Base-by-base conservation (phyloP, 2,329 filamentous ascomycete genomes). In the Mycosphaerelloides madeirae region DNA sequence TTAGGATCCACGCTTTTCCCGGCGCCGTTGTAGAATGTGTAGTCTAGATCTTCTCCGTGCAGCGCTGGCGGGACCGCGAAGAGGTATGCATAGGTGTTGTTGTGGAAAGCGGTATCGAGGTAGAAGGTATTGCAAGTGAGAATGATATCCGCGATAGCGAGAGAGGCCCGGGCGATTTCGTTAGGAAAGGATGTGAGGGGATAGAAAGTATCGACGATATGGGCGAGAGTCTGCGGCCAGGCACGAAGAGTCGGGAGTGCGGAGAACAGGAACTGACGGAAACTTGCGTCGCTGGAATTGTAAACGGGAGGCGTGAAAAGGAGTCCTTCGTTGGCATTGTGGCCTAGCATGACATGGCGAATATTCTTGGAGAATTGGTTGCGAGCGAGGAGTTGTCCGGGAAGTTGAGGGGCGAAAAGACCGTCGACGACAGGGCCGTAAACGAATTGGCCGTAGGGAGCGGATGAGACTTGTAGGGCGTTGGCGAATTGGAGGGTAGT, bases 121-220 rank as follows among this genome's bases (percentile, higher is more conserved):
- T 69, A 77, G 54, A 71, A 66, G 12, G 75, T 70, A 52, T 77
- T 77, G 68, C 78, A 80, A 29, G 64, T 62, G 52, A 75, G 73
- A 43, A 51, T 37, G n/a, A 43, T 44, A 41, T 80, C 77, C 12
- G 68, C 58, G 19, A 68, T 59, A 11, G 74, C 57, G 2, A 71
- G 62, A 7, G 62, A 58, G 0, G 63, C 62, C 7, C 77, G 73
- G 11, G 58, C 61, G 50, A 69, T 69, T 29, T 73, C 52, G 38
- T 63, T 68, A 0, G 55, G 68, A 61, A 79, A 80, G 6, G 64
- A 64, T 33, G 53, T 64, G 18, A 61, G 65, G 3, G 76, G 76
- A 58, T 79, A 79, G 3, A 79, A 62, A 0, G 58, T 64, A 3
- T 67, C 54, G 3, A 59, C 55, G 41, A 78, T 65, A 51, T 74